Base-by-base conservation (phyloP, 2,329 filamentous ascomycete genomes). In the Phyllosticta citriasiana region DNA sequence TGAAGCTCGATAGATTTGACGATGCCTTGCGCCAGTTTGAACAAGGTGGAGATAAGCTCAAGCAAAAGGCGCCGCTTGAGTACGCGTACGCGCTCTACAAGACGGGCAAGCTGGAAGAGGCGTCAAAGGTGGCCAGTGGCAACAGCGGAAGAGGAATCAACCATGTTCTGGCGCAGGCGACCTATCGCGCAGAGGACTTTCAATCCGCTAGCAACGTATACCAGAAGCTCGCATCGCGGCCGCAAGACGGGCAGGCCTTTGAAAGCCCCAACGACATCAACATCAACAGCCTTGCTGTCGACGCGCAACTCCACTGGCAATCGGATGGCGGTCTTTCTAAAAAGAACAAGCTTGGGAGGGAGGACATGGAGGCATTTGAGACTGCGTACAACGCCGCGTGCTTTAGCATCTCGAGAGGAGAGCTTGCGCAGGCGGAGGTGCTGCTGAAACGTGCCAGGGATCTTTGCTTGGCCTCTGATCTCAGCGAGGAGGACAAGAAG, bases 81-180 rank as follows among this genome's bases (percentile, higher is more conserved):
- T 86, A 86, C 71, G 84, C 88, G 2, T 95, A 95, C 76, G 87
- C 88, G n/a, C 80, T 92, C 22, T 95, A 94, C 77, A 94, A 92
- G 77, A 82, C 84, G 0, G 88, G 88, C 25, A 80, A 85, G 65
- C 80, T 90, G 1, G 77, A 81, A 22, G 85, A 87, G 61, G 89
- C 89, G 22, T 79, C 82, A 26, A 73, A 79, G 27, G 70, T 83
- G 27, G 80, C 82, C 25, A 73, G 76, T 10, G 69, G 71, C 27
- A 70, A 70, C 25, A 66, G 69, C 55, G 72, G 73, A 10, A 77
- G 83, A 67, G 84, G 82, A 47, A 78, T 80, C 63, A 77, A 76
- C 65, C 84, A 87, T 72, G 76, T 87, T 27, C 80, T 85, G 64
- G 84, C 84, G 53, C 84, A 87, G 73, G 80, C 83, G 64, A 81